A percentile compares a stretch with the other conserved stretches of the same genome.
Conservation (phyloP, 768 basidiomycete genomes). For the Naganishia onofrii region DNA sequence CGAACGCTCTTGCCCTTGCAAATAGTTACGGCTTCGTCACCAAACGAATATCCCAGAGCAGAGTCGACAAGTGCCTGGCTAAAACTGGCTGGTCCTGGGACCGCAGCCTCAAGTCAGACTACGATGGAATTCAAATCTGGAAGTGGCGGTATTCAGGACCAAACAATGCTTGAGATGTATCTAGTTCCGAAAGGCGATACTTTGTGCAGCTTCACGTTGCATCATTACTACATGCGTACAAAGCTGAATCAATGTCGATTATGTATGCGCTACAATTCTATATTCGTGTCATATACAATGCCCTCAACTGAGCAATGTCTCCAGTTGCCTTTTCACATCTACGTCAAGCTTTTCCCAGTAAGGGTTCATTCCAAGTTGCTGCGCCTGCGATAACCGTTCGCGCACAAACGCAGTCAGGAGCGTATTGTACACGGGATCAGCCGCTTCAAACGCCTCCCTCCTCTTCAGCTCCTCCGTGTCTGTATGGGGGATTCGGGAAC, state of each 20-base stretch:
- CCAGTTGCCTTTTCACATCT: constrained; percentile 26
- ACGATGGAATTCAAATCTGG: constrained; percentile 82
- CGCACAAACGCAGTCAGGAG: constrained; percentile 21
- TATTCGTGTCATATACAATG: neutral
- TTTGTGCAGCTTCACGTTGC: neutral
- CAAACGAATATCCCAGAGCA: constrained; percentile 62
- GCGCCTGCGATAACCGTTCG: constrained; percentile 34
- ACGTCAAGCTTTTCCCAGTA: constrained; percentile 49
- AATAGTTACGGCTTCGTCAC: constrained; percentile 59
- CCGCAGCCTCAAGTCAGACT: constrained; percentile 58
- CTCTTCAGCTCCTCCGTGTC: constrained; percentile 27
- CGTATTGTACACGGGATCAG: constrained; percentile 22
- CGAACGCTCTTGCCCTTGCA: constrained; percentile 62
- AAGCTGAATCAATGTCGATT: neutral
- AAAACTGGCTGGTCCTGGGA: constrained; percentile 63
- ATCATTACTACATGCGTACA: neutral
- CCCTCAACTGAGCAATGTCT: constrained; percentile 24
- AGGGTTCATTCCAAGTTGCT: constrained; percentile 42
- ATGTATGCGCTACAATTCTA: neutral
- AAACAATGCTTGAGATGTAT: too few species aligned
- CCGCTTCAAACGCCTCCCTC: constrained; percentile 19
- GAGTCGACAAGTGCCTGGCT: constrained; percentile 63
- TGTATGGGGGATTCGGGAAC: neutral
- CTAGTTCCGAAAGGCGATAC: too few species aligned
- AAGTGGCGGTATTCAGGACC: constrained; percentile 52